Evolutionary conservation across 495 filamentous ascomycete species (phyloP).

Genomic region (Aspergillus haitiensis): DNA sequence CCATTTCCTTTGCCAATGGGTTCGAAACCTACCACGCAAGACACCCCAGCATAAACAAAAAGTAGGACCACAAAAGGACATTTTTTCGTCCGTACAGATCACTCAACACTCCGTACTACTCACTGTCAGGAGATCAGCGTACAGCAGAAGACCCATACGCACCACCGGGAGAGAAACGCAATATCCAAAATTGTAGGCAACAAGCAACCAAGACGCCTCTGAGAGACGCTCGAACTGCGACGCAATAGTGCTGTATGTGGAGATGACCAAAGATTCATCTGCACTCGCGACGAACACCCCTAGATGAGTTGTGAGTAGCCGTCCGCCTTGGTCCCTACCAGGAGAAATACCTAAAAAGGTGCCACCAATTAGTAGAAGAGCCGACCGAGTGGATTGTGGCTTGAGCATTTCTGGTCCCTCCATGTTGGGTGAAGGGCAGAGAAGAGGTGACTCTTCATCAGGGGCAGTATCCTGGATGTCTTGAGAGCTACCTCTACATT

Average conservation of each 20-base stretch:
- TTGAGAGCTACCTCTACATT: too few relatives aligned
- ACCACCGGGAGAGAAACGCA: conserved; percentile 39
- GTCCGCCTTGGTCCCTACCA: too few relatives aligned
- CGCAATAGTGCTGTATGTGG: conserved; percentile 35
- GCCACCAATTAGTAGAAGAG: too few relatives aligned
- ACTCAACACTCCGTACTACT: conserved; percentile 32
- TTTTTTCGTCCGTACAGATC: conserved; percentile 34
- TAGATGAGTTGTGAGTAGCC: conserved; percentile 6
- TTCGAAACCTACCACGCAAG: conserved; percentile 34
- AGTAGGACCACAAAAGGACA: conserved; percentile 31
- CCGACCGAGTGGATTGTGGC: too few relatives aligned
- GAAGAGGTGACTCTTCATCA: too few relatives aligned
- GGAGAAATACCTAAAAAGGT: too few relatives aligned
- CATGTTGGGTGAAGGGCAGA: too few relatives aligned
- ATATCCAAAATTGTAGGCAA: conserved; percentile 37
- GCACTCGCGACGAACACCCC: conserved; percentile 37
- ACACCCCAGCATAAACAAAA: conserved; percentile 35
- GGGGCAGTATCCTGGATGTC: too few relatives aligned
- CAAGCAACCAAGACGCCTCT: conserved; percentile 36
- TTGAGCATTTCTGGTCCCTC: too few relatives aligned
- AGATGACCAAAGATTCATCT: conserved; percentile 36
- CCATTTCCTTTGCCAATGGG: not conserved
- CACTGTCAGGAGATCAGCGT: not conserved
- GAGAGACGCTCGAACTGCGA: conserved; percentile 34
- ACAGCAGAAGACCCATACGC: not conserved